Evolutionary conservation across 2,329 filamentous ascomycete species (phyloP).

Genomic region (Lojkania enalia): DNA sequence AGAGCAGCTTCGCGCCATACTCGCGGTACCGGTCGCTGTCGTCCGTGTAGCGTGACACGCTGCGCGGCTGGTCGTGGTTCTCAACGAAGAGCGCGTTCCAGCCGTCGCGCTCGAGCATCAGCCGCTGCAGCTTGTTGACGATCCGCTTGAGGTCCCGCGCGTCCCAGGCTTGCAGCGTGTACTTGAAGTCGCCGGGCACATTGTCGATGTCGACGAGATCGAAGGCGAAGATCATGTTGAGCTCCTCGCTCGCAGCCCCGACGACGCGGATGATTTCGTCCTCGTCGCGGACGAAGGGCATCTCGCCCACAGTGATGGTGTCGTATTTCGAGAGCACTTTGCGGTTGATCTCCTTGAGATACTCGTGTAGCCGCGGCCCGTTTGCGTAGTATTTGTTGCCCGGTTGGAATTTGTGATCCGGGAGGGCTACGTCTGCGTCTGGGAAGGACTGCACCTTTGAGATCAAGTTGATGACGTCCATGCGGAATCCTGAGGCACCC

Average conservation of each 20-base stretch:
- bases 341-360: conserved; percentile 65
- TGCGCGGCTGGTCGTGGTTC: conserved; percentile 58
- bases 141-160: conserved; percentile 38
- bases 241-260: conserved; percentile 51
- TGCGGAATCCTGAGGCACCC: conserved; percentile 59
- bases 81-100: conserved; percentile 58
- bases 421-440: conserved; percentile 32
- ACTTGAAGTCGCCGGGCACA: conserved; percentile 42
- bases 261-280: conserved; percentile 54
- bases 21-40: conserved; percentile 53
- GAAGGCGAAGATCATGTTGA: conserved; percentile 69
- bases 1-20: conserved; percentile 53
- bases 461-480: conserved; percentile 46
- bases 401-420: conserved; percentile 46
- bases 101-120: conserved; percentile 44
- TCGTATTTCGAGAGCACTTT: conserved; percentile 63
- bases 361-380: conserved; percentile 71
- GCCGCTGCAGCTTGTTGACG: conserved; percentile 38
- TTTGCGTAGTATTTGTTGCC: conserved; percentile 63
- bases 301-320: conserved; percentile 67
- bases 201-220: conserved; percentile 48
- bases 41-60: conserved; percentile 52
- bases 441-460: conserved; percentile 38
- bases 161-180: conserved; percentile 38
- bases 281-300: conserved; percentile 57